phyloP scores from a whole-genome alignment of 208 protist genomes.

The Crithidia brevicula region DNA sequence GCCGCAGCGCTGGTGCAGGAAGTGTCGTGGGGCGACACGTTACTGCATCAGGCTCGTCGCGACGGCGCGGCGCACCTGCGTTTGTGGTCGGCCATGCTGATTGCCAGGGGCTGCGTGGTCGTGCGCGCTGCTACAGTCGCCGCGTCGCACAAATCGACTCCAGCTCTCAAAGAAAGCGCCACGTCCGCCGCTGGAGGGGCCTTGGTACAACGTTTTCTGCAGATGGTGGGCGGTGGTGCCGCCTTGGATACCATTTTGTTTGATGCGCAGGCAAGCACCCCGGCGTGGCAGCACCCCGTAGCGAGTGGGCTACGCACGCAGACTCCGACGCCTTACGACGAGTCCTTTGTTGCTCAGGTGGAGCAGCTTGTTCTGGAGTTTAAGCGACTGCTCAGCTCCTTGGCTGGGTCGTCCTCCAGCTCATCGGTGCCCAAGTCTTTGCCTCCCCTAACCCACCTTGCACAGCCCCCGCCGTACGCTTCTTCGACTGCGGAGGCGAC shows the following conservation, averaged over 20 bases:
- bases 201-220: slow-evolving; percentile 56
- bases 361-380: slow-evolving; percentile 41
- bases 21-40: slow-evolving; percentile 37
- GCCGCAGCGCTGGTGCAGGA: slow-evolving; percentile 44
- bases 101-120: slow-evolving; percentile 50
- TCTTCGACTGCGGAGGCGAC: not conserved
- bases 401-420: not conserved
- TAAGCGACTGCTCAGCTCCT: slow-evolving; percentile 22
- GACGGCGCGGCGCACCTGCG: slow-evolving; percentile 58
- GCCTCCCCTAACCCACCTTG: not conserved
- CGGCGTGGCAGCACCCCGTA: slow-evolving; percentile 63
- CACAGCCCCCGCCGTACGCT: not conserved
- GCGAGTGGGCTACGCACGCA: slow-evolving; percentile 48
- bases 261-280: slow-evolving; percentile 64
- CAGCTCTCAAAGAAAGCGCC: not conserved
- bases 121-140: slow-evolving; percentile 6
- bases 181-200: slow-evolving; percentile 8
- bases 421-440: not conserved
- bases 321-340: slow-evolving; percentile 62
- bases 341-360: slow-evolving; percentile 28
- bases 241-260: slow-evolving; percentile 80
- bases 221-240: slow-evolving; percentile 48
- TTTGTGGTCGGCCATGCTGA: slow-evolving; percentile 70
- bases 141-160: slow-evolving; percentile 1
- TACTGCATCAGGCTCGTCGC: slow-evolving; percentile 53